Evolutionary conservation across 2,329 filamentous ascomycete species (phyloP), one percentile per base, ranked within the genome.

Genomic region (Xylariaceae sp.): DNA sequence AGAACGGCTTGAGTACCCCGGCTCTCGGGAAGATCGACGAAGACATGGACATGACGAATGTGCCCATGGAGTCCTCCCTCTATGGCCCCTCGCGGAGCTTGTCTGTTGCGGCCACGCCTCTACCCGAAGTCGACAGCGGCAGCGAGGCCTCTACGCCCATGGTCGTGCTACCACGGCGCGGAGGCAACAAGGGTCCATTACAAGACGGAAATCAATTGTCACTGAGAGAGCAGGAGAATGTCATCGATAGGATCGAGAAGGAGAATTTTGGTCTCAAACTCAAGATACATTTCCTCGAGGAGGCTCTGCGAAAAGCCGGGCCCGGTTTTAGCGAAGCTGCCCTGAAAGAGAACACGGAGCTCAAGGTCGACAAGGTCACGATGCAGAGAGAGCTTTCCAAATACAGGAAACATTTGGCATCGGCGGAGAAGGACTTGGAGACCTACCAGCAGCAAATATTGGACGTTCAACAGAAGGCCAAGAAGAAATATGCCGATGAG

Each of bases 211-310:
- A 95, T 49, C 82, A 93, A 53, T 72, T 95, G 47, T 94, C 92
- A 1, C 62, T 98, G 37, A 80, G 88, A 40, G 92, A 98, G 55
- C 92, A 98, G 59, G 92, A 96, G 60, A 88, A 87, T 47, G 83
- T 92, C 46, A 90, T 98, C 48, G 86, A 95, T 63, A 85, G 85
- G 53, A 90, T 98, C 49, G 88, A 95, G 55, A 98, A 98, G 65
- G 92, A 96, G 55, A 98, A 98, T 55, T 98, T 96, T 55, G 87
- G 87, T 16, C 70, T 98, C 34, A 96, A 96, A 60, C 73, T 96
- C 48, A 95, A 94, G 60, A 94, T 96, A 33, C 88, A 96, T 59
- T 98, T 94, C 57, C 72, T 98, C 36, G 88, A 98, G 57, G 87
- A 96, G 48, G 85, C 86, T 11, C 64, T 98, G 31, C 77, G 81